Conservation (phyloP, 192 early-diverging fungal genomes). For the Chytriomyces sp. region DNA sequence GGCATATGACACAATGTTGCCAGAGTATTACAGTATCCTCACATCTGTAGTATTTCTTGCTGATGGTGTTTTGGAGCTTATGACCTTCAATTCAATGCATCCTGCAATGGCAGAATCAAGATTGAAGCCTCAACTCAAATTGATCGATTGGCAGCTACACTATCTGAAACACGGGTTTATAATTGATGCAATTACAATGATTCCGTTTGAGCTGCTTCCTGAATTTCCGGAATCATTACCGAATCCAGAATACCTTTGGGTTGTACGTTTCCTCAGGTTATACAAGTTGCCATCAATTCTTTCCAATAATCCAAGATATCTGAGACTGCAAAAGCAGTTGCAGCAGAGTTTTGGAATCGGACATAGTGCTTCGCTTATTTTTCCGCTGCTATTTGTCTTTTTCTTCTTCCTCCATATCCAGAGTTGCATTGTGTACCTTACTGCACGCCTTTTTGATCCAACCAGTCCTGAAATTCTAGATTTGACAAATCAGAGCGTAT, state of each 20-base stretch:
- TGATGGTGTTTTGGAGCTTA: background rate
- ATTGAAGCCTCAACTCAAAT: background rate
- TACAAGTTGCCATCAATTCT: constrained; percentile 7
- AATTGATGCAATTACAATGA: background rate
- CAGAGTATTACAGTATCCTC: background rate
- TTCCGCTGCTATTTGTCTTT: constrained; percentile 10
- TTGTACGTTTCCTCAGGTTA: background rate
- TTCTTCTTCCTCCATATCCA: constrained; percentile 9
- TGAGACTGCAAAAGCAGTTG: background rate
- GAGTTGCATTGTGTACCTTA: constrained; percentile 7
- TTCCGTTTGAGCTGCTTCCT: constrained; percentile 19
- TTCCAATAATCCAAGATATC: background rate
- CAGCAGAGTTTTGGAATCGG: constrained; percentile 5
- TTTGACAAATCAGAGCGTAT: background rate
- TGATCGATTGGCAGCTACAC: background rate
- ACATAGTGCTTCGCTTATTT: background rate
- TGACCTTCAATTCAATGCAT: background rate
- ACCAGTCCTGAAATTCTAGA: background rate
- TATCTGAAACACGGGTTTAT: constrained; percentile 1
- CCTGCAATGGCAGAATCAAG: background rate
- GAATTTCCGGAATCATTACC: no score
- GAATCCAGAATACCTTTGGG: background rate
- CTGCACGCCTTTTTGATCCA: background rate
- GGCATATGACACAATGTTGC: background rate
- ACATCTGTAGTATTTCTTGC: background rate